Evolutionary conservation across 805 yeast genomes (phyloP), one percentile per base, ranked within the genome.

Genomic region (Ogataea neopini): DNA sequence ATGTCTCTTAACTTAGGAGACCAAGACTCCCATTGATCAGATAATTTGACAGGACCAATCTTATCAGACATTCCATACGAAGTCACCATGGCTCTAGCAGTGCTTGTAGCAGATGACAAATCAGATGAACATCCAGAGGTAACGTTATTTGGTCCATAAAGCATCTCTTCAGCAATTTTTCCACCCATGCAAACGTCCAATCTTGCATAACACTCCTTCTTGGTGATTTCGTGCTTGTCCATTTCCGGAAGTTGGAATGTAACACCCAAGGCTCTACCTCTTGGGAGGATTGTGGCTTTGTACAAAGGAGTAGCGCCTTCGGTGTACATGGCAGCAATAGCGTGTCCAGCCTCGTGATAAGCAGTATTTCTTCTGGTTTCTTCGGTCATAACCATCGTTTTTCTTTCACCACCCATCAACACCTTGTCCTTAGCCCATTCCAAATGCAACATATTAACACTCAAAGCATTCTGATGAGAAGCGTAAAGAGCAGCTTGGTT

Each of bases 361-460:
- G 99, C 99, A 14, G 99, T 94, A 55, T 92, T 90, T 59, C 80
- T 82, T 68, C 97, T 81, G 0, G 96, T 80, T 51, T 92, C 97
- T 66, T 94, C 97, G 23, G 99, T 91, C 74, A 94, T 80, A 33
- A 94, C 97, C 98, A 92, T 92, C 20, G 96, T 88, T 71, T 88
- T 88, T 67, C 96, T 86, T 59, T 96, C 99, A 30, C 98, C 98
- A 45, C 99, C 99, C 87, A 94, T 83, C 63, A 95, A 74, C 47
- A 95, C 94, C 71, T 94, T 94, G 70, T 94, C 99, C 69, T 94
- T 94, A 36, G 99, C 99, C 99, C 99, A 94, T 68, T 94, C 99
- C 53, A 94, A 83, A 68, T 94, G 98, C 39, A 69, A 66, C 96
- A 89, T 87, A 62, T 84, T 88, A 22, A 94, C 99, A 19, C 91